A percentile compares a stretch with the other conserved stretches of the same genome.
Evolutionary conservation across 768 basidiomycete genomes (phyloP).

Genomic region (Termitomyces heimii): DNA sequence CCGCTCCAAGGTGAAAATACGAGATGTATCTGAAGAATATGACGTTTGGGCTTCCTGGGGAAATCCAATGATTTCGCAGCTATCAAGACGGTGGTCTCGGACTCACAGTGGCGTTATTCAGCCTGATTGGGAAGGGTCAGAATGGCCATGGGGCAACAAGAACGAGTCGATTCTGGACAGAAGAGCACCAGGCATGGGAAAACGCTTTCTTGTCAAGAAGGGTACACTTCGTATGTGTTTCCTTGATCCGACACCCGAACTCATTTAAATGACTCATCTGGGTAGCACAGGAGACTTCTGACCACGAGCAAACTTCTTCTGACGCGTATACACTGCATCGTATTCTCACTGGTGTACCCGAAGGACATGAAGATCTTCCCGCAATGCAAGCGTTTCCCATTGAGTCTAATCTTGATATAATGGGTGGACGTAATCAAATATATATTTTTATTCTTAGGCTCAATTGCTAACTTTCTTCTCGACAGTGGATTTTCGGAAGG

Average conservation of each 20-base stretch:
- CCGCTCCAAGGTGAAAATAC: constrained; percentile 82
- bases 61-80: constrained; percentile 20
- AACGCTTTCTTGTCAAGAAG: constrained; percentile 61
- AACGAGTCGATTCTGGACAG: constrained; percentile 53
- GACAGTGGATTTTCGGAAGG: constrained; percentile 90
- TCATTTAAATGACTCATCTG: not conserved
- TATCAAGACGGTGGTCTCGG: constrained; percentile 35
- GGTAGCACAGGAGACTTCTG: constrained; percentile 46
- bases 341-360: constrained; percentile 79
- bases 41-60: constrained; percentile 85
- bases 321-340: constrained; percentile 75
- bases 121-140: constrained; percentile 53
- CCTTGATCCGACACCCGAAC: not conserved
- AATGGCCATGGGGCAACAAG: constrained; percentile 58
- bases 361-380: constrained; percentile 72
- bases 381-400: constrained; percentile 84
- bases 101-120: constrained; percentile 75
- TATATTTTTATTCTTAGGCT: not conserved
- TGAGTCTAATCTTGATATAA: constrained; percentile 91
- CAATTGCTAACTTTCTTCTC: constrained; percentile 7
- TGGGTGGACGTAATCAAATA: constrained; percentile 75
- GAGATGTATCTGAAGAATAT: constrained; percentile 72
- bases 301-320: constrained; percentile 45
- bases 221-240: constrained; percentile 65
- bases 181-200: constrained; percentile 76